phyloP scores from a whole-genome alignment of 2,329 filamentous ascomycete genomes.

The Didymella exigua region DNA sequence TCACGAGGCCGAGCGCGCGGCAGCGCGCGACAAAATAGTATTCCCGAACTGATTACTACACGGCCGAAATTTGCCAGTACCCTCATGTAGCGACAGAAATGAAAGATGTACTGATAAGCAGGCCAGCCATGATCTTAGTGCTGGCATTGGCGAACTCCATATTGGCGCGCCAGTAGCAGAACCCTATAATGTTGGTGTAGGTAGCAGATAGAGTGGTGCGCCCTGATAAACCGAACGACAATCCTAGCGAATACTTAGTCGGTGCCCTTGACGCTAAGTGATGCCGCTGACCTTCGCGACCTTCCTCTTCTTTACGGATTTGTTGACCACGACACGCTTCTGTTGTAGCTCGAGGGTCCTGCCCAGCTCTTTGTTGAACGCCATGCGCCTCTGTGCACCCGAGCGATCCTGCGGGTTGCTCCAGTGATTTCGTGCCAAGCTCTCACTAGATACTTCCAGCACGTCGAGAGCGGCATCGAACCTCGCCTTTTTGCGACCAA shows the following conservation, averaged over 20 bases:
- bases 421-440: not conserved
- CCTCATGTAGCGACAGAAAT: not conserved
- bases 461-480: slow-evolving; percentile 39
- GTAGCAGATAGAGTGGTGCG: not conserved
- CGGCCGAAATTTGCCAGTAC: not conserved
- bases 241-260: slow-evolving; percentile 5
- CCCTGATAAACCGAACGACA: not conserved
- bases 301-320: slow-evolving; percentile 9
- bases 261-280: not conserved
- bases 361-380: slow-evolving; percentile 27
- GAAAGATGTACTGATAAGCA: not conserved
- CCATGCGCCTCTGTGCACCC: slow-evolving; percentile 7
- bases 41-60: not conserved
- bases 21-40: too few relatives aligned
- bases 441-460: slow-evolving; percentile 16
- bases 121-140: slow-evolving; percentile 2
- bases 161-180: not conserved
- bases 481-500: slow-evolving; percentile 34
- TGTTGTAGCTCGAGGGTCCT: slow-evolving; percentile 26
- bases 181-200: not conserved
- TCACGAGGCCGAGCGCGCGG: too few relatives aligned
- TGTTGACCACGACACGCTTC: slow-evolving; percentile 21
- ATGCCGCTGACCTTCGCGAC: slow-evolving; percentile 7
- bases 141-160: slow-evolving; percentile 6
- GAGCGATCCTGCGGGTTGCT: not conserved